Evolutionary conservation across 495 filamentous ascomycete genomes (phyloP).

Genomic region (Penicillium parvum): DNA sequence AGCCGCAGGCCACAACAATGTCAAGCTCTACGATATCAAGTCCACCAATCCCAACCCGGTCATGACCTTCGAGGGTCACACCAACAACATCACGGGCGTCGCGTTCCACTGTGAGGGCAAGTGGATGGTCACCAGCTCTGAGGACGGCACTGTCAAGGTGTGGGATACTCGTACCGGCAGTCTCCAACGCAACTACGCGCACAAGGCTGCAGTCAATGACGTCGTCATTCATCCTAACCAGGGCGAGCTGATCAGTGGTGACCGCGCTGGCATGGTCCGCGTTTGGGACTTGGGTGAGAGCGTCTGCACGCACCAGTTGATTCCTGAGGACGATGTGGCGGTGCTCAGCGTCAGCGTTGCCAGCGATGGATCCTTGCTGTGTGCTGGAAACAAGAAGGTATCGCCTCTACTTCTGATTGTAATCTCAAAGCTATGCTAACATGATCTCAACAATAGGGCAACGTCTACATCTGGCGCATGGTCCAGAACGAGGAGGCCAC

Average conservation of each 20-base stretch:
- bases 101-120: constrained; percentile 98
- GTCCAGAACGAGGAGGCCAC: constrained; percentile 78
- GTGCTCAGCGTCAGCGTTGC: constrained; percentile 94
- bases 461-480: constrained; percentile 95
- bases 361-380: constrained; percentile 89
- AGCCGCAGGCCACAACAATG: constrained; percentile 87
- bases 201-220: constrained; percentile 85
- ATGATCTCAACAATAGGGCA: constrained; percentile 58
- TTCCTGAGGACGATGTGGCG: constrained; percentile 90
- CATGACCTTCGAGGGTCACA: constrained; percentile 91
- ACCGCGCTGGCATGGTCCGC: constrained; percentile 86
- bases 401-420: background rate
- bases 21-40: constrained; percentile 97
- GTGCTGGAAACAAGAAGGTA: constrained; percentile 91
- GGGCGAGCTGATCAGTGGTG: constrained; percentile 93
- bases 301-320: constrained; percentile 92
- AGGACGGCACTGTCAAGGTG: constrained; percentile 96
- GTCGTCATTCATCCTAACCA: constrained; percentile 96
- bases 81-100: constrained; percentile 89
- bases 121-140: constrained; percentile 99
- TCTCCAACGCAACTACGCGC: constrained; percentile 87
- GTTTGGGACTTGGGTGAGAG: constrained; percentile 98
- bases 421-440: background rate
- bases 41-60: constrained; percentile 91
- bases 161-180: constrained; percentile 91